Evolutionary conservation across 352 stramenopile species (phyloP), one percentile per base, ranked within the genome.

Genomic region (Phytophthora vignae): DNA sequence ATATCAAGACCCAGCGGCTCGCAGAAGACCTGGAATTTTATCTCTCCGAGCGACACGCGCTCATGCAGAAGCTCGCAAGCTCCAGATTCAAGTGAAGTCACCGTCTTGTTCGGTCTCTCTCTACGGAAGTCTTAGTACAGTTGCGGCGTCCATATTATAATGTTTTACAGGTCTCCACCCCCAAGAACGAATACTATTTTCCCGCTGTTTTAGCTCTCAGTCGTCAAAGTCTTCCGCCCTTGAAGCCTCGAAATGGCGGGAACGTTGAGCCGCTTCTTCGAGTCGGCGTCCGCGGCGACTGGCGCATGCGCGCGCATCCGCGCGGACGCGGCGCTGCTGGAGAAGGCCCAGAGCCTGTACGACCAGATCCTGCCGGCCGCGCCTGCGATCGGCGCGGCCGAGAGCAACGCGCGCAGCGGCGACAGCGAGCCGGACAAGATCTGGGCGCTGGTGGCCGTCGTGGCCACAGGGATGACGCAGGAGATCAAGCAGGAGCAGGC

Each of bases 361-460:
- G 68, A 82, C 25, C 75, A 89, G 50, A 77, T 89, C 55, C 25
- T 78, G 36, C 66, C 76, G 48, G 62, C 70, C 10, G 48, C 67
- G 12, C 4, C 67, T 22, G 6, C 48, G 25, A 64, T 71, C 27
- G 33, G 44, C 29, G 40, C 31, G 7, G 52, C 78, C 60, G 67
- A 74, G 49, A 73, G 61, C 59, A 77, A 77, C 33, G 38, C 67
- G 27, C 60, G 49, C 21, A 76, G 58, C 31, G 60, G 57, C 3
- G 61, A 82, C 25, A 70, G 46, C 25, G 62, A 77, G 40, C 64
- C 72, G 19, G 73, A 79, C 50, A 73, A 74, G 49, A 71, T 89
- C 31, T 85, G 68, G 75, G 82, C 77, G 36, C 61, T 87, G 27
- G 82, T 86, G 49, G 82, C 82, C 0, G 69, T 90, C 11, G 72